phyloP scores from a whole-genome alignment of 495 filamentous ascomycete genomes.

The Penicillium flavigenum region DNA sequence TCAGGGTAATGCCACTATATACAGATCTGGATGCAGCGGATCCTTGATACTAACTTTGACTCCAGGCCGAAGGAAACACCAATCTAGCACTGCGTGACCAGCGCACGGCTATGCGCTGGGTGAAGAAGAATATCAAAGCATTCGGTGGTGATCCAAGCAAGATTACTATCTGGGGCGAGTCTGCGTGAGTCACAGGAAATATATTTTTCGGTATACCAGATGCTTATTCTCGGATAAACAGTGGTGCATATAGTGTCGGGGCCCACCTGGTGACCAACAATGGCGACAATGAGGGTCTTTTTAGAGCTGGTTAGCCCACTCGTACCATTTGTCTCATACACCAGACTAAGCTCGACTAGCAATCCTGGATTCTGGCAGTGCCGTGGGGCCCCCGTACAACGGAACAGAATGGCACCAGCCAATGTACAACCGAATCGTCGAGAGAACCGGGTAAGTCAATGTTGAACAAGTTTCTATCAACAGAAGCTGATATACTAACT shows the following conservation, averaged over 20 bases:
- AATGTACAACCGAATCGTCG: conserved; percentile 40
- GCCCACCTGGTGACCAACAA: conserved; percentile 37
- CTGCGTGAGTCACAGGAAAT: conserved; percentile 43
- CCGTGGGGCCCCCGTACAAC: conserved; percentile 40
- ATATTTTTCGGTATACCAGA: not conserved
- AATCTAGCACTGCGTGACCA: conserved; percentile 54
- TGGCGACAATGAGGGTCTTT: conserved; percentile 39
- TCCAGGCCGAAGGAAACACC: conserved; percentile 44
- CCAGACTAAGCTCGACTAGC: conserved; percentile 30
- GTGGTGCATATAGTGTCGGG: conserved; percentile 41
- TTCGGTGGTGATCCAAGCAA: conserved; percentile 57
- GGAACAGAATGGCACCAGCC: conserved; percentile 44
- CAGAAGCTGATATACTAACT: not conserved
- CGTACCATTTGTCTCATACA: not conserved
- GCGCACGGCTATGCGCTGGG: conserved; percentile 49
- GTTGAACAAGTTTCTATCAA: not conserved
- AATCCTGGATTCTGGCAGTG: conserved; percentile 68
- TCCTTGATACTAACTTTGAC: not conserved
- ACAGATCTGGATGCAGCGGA: not conserved
- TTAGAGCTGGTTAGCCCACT: conserved; percentile 29
- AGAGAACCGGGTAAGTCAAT: conserved; percentile 29
- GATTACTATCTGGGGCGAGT: conserved; percentile 73
- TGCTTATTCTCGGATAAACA: conserved; percentile 9
- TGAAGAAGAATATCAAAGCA: conserved; percentile 48
- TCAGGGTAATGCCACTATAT: conserved; percentile 28